These are phyloP conservation scores for Helenozyma rhizophorensis DNA, from an alignment of 805 yeast species.

Conservation along the genomic window DNA sequence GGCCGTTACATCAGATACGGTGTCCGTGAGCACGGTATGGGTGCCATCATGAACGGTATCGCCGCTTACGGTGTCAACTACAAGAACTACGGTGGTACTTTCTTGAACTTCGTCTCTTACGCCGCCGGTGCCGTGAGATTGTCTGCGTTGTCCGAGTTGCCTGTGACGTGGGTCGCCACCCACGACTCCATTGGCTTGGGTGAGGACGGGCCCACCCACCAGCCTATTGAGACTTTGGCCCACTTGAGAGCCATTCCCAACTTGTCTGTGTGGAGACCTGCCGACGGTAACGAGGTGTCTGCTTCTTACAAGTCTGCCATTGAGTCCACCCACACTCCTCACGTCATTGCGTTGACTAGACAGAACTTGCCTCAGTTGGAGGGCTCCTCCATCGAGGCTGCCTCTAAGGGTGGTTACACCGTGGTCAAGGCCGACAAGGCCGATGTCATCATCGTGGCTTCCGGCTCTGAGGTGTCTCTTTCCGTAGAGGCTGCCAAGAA, in stretches of 20 bases:
- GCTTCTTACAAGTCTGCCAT: constrained; percentile 74
- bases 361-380: constrained; percentile 90
- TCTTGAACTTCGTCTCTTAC: constrained; percentile 85
- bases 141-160: constrained; percentile 78
- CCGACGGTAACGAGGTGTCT: constrained; percentile 85
- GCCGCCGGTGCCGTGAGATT: constrained; percentile 87
- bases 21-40: constrained; percentile 99
- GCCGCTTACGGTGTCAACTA: constrained; percentile 83
- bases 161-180: constrained; percentile 83
- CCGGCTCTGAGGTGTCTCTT: constrained; percentile 92
- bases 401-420: constrained; percentile 92
- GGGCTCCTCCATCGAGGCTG: constrained; percentile 89
- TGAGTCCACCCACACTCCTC: constrained; percentile 60
- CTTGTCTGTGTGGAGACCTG: constrained; percentile 86
- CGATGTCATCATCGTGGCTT: constrained; percentile 73
- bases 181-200: constrained; percentile 90
- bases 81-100: constrained; percentile 94
- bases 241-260: constrained; percentile 85
- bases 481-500: constrained; percentile 78
- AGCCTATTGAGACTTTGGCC: constrained; percentile 85
- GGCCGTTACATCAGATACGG: constrained; percentile 97
- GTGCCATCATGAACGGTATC: constrained; percentile 97
- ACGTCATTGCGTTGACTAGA: constrained; percentile 75
- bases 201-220: constrained; percentile 93
- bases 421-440: constrained; percentile 46